Evolutionary conservation across 768 basidiomycete species (phyloP).

Genomic region (Crassisporium funariophilum): DNA sequence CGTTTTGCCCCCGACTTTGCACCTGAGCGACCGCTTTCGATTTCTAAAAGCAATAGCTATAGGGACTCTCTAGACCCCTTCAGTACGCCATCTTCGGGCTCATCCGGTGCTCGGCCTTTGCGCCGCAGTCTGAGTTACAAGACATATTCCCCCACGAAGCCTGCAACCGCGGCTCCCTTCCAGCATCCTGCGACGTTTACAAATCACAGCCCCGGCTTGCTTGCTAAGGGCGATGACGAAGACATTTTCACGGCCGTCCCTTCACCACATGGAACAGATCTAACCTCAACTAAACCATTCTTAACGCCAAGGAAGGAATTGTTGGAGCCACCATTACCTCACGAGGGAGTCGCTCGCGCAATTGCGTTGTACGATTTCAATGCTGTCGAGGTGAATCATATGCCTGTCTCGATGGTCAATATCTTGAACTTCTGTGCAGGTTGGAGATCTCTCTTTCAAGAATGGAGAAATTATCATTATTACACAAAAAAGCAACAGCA

Average conservation of each 20-base stretch:
- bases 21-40: constrained; percentile 22
- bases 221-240: neutral
- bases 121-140: too few relatives aligned
- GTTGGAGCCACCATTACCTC: constrained; percentile 45
- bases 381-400: constrained; percentile 62
- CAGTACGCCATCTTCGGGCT: neutral
- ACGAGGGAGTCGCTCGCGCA: constrained; percentile 69
- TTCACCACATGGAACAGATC: neutral
- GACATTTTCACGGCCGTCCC: neutral
- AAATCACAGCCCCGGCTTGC: too few relatives aligned
- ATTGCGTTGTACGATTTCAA: constrained; percentile 76
- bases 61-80: neutral
- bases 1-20: constrained; percentile 47
- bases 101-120: too few relatives aligned
- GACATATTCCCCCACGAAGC: too few relatives aligned
- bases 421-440: constrained; percentile 37
- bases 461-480: constrained; percentile 77
- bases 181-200: constrained; percentile 3
- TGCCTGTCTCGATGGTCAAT: neutral
- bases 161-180: too few relatives aligned
- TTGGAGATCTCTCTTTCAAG: constrained; percentile 73
- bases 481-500: constrained; percentile 68
- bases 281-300: constrained; percentile 13
- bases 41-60: neutral
- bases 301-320: constrained; percentile 55